Percentiles rank a stretch among this genome's conserved stretches.
Conservation (phyloP, 345 rosid genomes). For the Pseudoturritis turrita region DNA sequence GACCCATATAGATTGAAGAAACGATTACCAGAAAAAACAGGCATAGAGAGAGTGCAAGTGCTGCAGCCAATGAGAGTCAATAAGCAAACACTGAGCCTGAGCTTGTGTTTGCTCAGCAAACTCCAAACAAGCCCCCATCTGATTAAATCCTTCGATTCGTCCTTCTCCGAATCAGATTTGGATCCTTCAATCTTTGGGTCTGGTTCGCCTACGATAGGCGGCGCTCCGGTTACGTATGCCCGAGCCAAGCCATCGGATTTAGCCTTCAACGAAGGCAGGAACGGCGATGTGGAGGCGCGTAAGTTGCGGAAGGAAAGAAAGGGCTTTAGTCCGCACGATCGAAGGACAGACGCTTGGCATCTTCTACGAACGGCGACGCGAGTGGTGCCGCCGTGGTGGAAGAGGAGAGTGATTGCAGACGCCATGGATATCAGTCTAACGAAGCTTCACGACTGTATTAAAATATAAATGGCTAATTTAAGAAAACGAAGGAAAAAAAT, state of each 20-base stretch:
- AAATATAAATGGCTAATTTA: background rate
- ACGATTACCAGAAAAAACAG: constrained; percentile 68
- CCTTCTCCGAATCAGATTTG: constrained; percentile 31
- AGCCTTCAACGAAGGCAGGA: background rate
- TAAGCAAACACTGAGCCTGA: constrained; percentile 42
- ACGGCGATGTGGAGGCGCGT: constrained; percentile 35
- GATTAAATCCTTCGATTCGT: constrained; percentile 42
- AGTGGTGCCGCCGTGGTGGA: constrained; percentile 31
- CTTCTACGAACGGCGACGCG: constrained; percentile 16
- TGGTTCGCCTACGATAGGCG: constrained; percentile 55
- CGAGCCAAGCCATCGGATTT: constrained; percentile 32
- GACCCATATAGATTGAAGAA: background rate
- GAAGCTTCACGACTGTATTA: background rate
- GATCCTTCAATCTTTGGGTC: constrained; percentile 41
- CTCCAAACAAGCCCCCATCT: constrained; percentile 63
- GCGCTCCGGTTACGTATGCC: constrained; percentile 77
- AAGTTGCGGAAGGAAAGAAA: constrained; percentile 23
- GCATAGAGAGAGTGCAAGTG: constrained; percentile 84
- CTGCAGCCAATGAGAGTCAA: constrained; percentile 67
- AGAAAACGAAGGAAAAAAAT: background rate
- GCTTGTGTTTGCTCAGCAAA: constrained; percentile 57
- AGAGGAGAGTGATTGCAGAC: constrained; percentile 33
- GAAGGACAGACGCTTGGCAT: constrained; percentile 14
- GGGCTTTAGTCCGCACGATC: background rate
- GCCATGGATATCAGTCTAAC: constrained; percentile 33